Evolutionary conservation across 164 flowering plant genomes (phyloP).

Genomic region (Tinospora cordifolia): DNA sequence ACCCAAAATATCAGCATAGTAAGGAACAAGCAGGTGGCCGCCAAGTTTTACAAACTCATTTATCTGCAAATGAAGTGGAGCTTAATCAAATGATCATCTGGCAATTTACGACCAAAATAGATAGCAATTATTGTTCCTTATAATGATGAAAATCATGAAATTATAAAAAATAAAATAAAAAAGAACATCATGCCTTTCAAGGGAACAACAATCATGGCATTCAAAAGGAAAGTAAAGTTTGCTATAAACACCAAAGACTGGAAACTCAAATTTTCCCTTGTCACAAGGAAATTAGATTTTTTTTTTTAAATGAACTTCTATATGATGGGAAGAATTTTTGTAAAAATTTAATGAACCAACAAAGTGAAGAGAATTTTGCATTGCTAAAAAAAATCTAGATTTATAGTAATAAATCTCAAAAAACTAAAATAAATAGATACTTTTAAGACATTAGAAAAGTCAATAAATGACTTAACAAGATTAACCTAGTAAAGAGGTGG

Average conservation of each 20-base stretch:
- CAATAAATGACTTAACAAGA: too few species aligned
- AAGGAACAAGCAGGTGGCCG: slow-evolving; percentile 91
- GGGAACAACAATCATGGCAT: not conserved
- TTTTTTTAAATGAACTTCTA: too few species aligned
- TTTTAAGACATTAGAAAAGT: too few species aligned
- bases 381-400: too few species aligned
- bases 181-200: not conserved
- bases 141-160: not conserved
- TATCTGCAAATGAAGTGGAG: slow-evolving; percentile 45
- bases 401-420: too few species aligned
- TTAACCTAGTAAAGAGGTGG: too few species aligned
- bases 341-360: too few species aligned
- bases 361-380: too few species aligned
- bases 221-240: not conserved
- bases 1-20: slow-evolving; percentile 87
- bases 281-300: too few species aligned
- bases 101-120: not conserved
- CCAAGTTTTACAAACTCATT: slow-evolving; percentile 98
- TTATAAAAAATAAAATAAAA: not conserved
- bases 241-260: not conserved
- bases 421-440: too few species aligned
- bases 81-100: slow-evolving; percentile 3
- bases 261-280: too few species aligned
- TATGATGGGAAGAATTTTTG: too few species aligned
- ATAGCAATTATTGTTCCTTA: not conserved